Conservation (phyloP, 2,329 filamentous ascomycete species). For the Fusarium vanettenii region DNA sequence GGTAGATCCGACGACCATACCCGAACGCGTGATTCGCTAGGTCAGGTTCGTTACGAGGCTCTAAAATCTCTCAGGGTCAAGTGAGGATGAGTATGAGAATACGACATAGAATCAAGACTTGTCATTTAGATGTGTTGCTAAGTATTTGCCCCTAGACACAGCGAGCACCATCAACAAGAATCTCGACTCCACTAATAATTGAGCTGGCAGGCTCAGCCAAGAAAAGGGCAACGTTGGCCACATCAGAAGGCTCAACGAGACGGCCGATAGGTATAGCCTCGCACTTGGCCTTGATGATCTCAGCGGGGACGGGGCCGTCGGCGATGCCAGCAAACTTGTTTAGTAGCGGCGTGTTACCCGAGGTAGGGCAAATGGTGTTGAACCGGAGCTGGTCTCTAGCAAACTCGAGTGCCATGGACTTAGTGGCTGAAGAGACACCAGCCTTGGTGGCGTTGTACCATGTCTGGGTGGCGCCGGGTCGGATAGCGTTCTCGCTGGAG, state of each 20-base stretch:
- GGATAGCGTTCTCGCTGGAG: slow-evolving; percentile 26
- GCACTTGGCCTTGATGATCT: slow-evolving; percentile 34
- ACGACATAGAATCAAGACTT: no score
- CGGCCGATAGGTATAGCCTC: slow-evolving; percentile 34
- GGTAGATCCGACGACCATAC: no score
- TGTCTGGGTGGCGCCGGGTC: slow-evolving; percentile 15
- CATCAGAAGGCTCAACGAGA: slow-evolving; percentile 32
- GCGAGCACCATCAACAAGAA: slow-evolving; percentile 31
- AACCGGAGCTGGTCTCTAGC: slow-evolving; percentile 26
- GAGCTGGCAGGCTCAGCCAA: slow-evolving; percentile 32
- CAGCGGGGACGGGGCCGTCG: slow-evolving; percentile 25
- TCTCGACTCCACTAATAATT: slow-evolving; percentile 29
- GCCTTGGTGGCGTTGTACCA: slow-evolving; percentile 30
- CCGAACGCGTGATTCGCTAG: no score
- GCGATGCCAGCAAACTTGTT: slow-evolving; percentile 32
- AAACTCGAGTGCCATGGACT: slow-evolving; percentile 26
- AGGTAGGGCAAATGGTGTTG: slow-evolving; percentile 23
- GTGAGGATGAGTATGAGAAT: no score
- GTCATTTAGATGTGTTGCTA: no score
- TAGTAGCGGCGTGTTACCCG: slow-evolving; percentile 16
- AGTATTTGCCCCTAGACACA: slow-evolving; percentile 8
- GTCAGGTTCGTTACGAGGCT: no score
- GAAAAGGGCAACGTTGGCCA: slow-evolving; percentile 35
- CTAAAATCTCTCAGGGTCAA: no score
- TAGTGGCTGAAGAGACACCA: slow-evolving; percentile 21